Base-by-base conservation (phyloP, 2,329 filamentous ascomycete species). In the Xylariaceae sp. region DNA sequence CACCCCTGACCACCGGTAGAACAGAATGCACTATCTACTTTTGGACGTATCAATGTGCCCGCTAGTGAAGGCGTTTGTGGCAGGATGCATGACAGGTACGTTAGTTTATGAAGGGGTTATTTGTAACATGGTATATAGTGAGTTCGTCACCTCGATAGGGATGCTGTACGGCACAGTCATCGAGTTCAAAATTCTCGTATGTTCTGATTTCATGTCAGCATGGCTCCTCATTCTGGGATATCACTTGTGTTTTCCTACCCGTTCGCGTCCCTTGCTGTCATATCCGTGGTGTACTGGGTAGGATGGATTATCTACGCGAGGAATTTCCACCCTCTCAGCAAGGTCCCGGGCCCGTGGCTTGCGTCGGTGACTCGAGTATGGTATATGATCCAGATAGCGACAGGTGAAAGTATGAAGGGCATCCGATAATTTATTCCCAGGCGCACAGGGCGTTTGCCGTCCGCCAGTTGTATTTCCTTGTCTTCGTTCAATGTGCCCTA, bases 301-400 rank as follows among this genome's bases (percentile, higher is more conserved):
- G 50, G 47, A 42, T 56, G 54, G 54, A 51, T 50, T 40, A 48
- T 56, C 28, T 56, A 56, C 41, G 40, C 47, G 2, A 47, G 54
- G 33, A 51, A 39, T 36, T 42, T 54, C 47, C 51, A 56, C 45
- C 54, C 54, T 1, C 51, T 56, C 31, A 45, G 47, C 44, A 54
- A 53, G 48, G 50, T 56, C 19, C 54, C 54, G 14, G 54, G 54
- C 17, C 54, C 54, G 12, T 56, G 50, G 50, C 41, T 50, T 17
- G 50, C 54, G 31, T 56, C 54, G 18, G 51, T 56, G 50, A 53
- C 44, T 33, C 47, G 50, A 44, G 31, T 49, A 45, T 56, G 54
- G 54, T 56, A 50, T 39, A 55, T 55, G 53, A 31, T 39, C 28
- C 45, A 55, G n/a, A 45, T 56, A 31, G 43, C 46, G 14, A 46